Evolutionary conservation across 306 rosid species (phyloP).

Genomic region (Echinosophora koreensis): DNA sequence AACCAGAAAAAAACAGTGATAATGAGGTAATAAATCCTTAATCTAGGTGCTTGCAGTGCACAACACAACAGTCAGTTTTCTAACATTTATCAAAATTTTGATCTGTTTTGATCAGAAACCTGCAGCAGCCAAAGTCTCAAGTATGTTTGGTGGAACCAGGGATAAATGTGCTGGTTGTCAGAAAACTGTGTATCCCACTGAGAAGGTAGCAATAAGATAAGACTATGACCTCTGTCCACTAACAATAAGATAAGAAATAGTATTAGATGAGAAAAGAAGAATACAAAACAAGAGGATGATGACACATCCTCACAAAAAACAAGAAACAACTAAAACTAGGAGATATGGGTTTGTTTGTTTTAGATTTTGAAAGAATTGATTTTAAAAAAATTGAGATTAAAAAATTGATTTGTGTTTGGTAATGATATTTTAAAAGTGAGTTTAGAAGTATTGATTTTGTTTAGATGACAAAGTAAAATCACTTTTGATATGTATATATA

Average conservation of each 20-base stretch:
- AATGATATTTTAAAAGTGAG: too few species aligned
- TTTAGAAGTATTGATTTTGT: too few species aligned
- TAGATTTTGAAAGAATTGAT: too few species aligned
- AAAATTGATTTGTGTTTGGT: too few species aligned
- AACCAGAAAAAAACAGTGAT: slow-evolving; percentile 77
- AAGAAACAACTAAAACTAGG: too few species aligned
- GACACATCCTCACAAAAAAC: too few species aligned
- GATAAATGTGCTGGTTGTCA: slow-evolving; percentile 96
- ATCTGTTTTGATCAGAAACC: slow-evolving; percentile 70
- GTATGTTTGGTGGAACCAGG: slow-evolving; percentile 95
- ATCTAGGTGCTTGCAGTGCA: slow-evolving; percentile 27
- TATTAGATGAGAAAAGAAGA: too few species aligned
- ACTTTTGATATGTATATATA: too few species aligned
- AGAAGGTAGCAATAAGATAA: slow-evolving; percentile 67
- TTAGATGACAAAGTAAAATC: too few species aligned
- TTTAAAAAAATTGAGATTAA: too few species aligned
- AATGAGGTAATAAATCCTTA: slow-evolving; percentile 65
- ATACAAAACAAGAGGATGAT: too few species aligned
- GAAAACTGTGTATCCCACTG: slow-evolving; percentile 93
- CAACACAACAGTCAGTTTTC: slow-evolving; percentile 3
- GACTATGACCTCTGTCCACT: not conserved
- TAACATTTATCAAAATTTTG: slow-evolving; percentile 38
- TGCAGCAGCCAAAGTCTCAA: slow-evolving; percentile 67
- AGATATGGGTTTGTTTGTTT: too few species aligned
- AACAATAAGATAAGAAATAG: not conserved